Conservation (phyloP, 208 protist genomes). For the Porcisia deanei region DNA sequence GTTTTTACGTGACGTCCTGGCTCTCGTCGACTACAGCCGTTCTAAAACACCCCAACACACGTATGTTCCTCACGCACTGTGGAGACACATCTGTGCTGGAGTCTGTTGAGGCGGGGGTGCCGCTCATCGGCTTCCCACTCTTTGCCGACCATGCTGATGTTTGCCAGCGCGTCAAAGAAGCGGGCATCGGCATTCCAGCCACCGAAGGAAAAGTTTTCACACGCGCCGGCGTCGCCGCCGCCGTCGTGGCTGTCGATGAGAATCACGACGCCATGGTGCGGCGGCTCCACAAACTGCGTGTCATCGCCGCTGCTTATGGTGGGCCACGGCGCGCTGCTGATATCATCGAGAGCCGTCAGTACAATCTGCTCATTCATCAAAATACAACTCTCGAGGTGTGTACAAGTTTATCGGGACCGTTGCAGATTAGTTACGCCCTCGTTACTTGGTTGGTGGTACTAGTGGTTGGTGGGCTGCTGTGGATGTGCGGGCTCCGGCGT, state of each 20-base stretch:
- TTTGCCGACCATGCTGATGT: slow-evolving; percentile 60
- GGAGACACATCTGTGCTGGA: slow-evolving; percentile 51
- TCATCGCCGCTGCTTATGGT: slow-evolving; percentile 32
- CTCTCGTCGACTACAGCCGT: slow-evolving; percentile 37
- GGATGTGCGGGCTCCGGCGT: slow-evolving; percentile 2
- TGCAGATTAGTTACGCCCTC: slow-evolving; percentile 12
- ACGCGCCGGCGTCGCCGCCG: slow-evolving; percentile 25
- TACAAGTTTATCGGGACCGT: slow-evolving; percentile 10
- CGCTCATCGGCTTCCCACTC: slow-evolving; percentile 48
- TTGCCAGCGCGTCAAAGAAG: slow-evolving; percentile 54
- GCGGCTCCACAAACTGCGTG: slow-evolving; percentile 30
- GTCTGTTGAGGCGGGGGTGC: slow-evolving; percentile 42
- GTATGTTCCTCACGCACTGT: slow-evolving; percentile 52
- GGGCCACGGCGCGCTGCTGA: slow-evolving; percentile 45
- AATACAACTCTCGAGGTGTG: slow-evolving; percentile 38
- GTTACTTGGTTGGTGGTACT: slow-evolving; percentile 6
- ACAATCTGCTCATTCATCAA: slow-evolving; percentile 43
- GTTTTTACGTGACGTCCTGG: slow-evolving; percentile 28
- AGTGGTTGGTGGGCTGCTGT: slow-evolving; percentile 11
- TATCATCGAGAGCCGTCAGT: slow-evolving; percentile 47
- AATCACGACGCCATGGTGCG: slow-evolving; percentile 7
- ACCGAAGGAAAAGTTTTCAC: slow-evolving; percentile 36
- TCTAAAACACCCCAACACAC: slow-evolving; percentile 47
- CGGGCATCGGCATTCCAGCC: slow-evolving; percentile 37
- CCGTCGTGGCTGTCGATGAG: slow-evolving; percentile 21